Base-by-base conservation (phyloP, 2,329 filamentous ascomycete species). In the Zasmidium angulare region DNA sequence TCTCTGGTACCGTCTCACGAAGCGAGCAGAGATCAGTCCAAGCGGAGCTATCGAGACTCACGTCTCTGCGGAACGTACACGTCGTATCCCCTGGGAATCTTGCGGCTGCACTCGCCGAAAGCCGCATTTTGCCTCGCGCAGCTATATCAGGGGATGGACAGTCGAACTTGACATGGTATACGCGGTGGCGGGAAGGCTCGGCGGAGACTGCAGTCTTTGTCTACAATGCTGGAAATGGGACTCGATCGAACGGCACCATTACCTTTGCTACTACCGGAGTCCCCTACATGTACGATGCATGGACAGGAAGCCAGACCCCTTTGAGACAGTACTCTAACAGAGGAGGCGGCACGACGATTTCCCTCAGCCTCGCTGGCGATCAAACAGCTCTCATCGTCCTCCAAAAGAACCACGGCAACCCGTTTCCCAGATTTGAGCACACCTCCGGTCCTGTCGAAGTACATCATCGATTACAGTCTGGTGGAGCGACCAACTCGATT, bases 321-420 rank as follows among this genome's bases (percentile, higher is more conserved):
- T 57, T 78, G 12, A 43, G 69, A 1, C 59, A 67, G 2, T 78
- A 77, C 59, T 64, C 66, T 7, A 58, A 66, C 4, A 64, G 56
- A 1, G 56, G 65, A 2, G 65, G 61, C 11, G 62, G 53, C 0
- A 76, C 72, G 1, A 67, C 62, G 1, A 71, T 79, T 17, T 68
- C 71, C 1, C 56, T 80, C 19, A 60, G 49, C 1, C 65, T 81
- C 1, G 73, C 72, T 22, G 72, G 68, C 1, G 77, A 79, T 54
- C 74, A 81, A 66, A 73, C 73, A 1, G 66, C 68, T 1, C 73
- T 79, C 31, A 64, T 80, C 22, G 76, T 69, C 7, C 77, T 81
- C 61, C 63, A 58, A 40, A 55, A 36, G 46, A 43, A 4, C 36
- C 14, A 43, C 11, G 14, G 11, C n/a, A n/a, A n/a, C n/a, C n/a